Evolutionary conservation across 164 flowering plant species (phyloP).

Genomic region (Tinospora cordifolia): DNA sequence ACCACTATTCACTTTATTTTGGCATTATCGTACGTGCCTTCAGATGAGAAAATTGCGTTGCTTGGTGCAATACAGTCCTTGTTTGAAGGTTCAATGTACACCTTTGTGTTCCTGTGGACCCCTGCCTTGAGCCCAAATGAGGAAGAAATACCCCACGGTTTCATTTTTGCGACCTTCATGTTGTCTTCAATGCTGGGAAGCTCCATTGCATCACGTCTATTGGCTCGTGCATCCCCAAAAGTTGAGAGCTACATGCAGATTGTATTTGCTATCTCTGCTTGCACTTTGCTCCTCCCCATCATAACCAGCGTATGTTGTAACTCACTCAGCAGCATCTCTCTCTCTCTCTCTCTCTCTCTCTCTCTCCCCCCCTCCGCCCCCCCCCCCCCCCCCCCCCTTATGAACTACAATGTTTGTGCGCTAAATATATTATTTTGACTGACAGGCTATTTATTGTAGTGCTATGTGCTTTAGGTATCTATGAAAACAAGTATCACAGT

Average conservation of each 20-base stretch:
- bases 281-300: slow-evolving; percentile 66
- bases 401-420: no score
- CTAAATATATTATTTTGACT: no score
- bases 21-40: neutral
- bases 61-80: slow-evolving; percentile 94
- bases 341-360: neutral
- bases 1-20: slow-evolving; percentile 3
- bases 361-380: no score
- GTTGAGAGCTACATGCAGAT: slow-evolving; percentile 98
- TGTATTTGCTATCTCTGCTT: slow-evolving; percentile 65
- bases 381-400: no score
- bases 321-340: neutral
- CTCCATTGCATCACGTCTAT: slow-evolving; percentile 75
- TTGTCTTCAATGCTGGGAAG: slow-evolving; percentile 97
- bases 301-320: slow-evolving; percentile 49
- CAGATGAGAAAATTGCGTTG: slow-evolving; percentile 94
- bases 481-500: no score
- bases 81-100: slow-evolving; percentile 99
- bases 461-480: no score
- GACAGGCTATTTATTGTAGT: no score
- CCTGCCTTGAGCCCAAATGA: slow-evolving; percentile 94
- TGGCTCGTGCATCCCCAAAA: slow-evolving; percentile 57
- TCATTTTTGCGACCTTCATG: slow-evolving; percentile 96
- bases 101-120: slow-evolving; percentile 97
- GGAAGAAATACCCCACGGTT: slow-evolving; percentile 96